phyloP scores from a whole-genome alignment of 2,329 filamentous ascomycete species.

The Tolypocladium sp. region DNA sequence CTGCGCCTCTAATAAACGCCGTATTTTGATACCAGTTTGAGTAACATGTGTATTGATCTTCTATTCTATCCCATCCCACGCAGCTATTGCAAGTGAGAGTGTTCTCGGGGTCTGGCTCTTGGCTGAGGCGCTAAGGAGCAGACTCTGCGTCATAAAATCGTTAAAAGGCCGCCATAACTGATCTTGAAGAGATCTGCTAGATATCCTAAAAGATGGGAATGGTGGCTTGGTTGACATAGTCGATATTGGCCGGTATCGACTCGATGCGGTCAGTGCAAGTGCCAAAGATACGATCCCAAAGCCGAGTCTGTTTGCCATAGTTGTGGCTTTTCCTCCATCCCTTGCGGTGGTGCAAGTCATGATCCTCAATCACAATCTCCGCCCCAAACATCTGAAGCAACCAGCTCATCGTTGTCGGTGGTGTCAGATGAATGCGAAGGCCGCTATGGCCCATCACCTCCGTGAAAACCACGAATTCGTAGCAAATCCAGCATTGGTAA shows the following conservation, averaged over 20 bases:
- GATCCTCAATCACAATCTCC: conserved; percentile 32
- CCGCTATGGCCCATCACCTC: conserved; percentile 28
- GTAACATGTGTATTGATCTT: background rate
- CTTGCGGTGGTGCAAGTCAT: conserved; percentile 27
- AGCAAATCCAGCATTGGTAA: conserved; percentile 36
- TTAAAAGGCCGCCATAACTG: background rate
- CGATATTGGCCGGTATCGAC: conserved; percentile 17
- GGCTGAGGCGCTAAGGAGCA: background rate
- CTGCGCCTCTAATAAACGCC: too few relatives aligned
- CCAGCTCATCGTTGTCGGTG: conserved; percentile 20
- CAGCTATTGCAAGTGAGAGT: background rate
- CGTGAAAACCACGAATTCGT: conserved; percentile 29
- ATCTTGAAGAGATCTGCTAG: background rate
- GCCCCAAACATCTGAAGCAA: conserved; percentile 19
- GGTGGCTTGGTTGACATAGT: conserved; percentile 14
- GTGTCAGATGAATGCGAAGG: conserved; percentile 22
- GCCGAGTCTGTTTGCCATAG: conserved; percentile 27
- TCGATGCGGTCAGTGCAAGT: conserved; percentile 27
- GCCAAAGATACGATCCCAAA: conserved; percentile 27
- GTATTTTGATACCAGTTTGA: too few relatives aligned
- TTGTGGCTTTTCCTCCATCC: conserved; percentile 27
- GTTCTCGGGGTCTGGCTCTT: background rate
- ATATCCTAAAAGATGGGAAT: conserved; percentile 21
- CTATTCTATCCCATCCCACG: background rate
- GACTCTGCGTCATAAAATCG: background rate